phyloP scores from a whole-genome alignment of 2,329 filamentous ascomycete species.

The Cladophialophora exuberans region DNA sequence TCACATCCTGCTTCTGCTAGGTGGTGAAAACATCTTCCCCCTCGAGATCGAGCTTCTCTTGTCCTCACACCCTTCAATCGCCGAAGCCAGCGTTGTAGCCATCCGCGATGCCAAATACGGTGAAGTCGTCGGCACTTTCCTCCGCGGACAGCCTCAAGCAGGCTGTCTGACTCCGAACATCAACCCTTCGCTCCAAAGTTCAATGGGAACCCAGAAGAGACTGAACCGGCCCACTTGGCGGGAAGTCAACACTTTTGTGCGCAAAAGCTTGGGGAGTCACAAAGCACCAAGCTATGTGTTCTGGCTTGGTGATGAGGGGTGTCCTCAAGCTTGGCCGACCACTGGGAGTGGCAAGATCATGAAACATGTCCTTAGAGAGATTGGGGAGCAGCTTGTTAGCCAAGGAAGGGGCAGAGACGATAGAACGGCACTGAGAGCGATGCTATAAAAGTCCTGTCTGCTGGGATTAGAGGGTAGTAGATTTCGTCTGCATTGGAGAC shows the following conservation, averaged over 20 bases:
- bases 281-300: slow-evolving; percentile 74
- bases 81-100: slow-evolving; percentile 68
- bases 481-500: too few relatives aligned
- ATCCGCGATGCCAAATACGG: slow-evolving; percentile 71
- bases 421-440: slow-evolving; percentile 11
- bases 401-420: slow-evolving; percentile 1
- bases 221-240: slow-evolving; percentile 50
- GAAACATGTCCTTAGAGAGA: slow-evolving; percentile 22
- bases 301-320: slow-evolving; percentile 68
- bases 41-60: slow-evolving; percentile 88
- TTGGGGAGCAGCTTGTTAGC: slow-evolving; percentile 16
- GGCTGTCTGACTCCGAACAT: slow-evolving; percentile 27
- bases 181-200: neutral
- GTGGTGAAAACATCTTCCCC: slow-evolving; percentile 93
- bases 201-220: neutral
- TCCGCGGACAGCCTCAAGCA: slow-evolving; percentile 64
- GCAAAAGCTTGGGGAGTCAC: slow-evolving; percentile 64
- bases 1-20: slow-evolving; percentile 40
- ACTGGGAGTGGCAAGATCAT: slow-evolving; percentile 68
- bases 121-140: slow-evolving; percentile 71
- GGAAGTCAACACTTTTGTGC: slow-evolving; percentile 66
- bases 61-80: slow-evolving; percentile 66
- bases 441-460: slow-evolving; percentile 4
- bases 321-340: slow-evolving; percentile 62
- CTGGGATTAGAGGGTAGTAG: too few relatives aligned